phyloP scores from a whole-genome alignment of 2,329 filamentous ascomycete genomes.

The Colletotrichum sp. region DNA sequence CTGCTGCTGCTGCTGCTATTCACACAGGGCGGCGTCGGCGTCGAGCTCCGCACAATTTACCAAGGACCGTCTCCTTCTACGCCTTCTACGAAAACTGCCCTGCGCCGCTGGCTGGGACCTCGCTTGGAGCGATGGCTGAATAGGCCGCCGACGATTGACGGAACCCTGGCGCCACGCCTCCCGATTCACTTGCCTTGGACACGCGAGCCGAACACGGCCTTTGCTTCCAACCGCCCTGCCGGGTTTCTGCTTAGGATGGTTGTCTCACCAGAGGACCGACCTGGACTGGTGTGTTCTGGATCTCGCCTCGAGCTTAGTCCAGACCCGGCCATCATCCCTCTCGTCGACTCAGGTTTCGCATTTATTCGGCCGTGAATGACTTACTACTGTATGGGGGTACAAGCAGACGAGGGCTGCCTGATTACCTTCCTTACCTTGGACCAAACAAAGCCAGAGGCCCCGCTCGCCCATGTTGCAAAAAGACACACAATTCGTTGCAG shows the following conservation, averaged over 20 bases:
- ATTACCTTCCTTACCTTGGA: neutral
- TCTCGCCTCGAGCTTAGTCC: neutral
- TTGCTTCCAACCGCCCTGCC: neutral
- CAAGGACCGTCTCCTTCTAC: neutral
- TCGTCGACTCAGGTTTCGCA: neutral
- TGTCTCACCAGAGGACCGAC: neutral
- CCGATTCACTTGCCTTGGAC: constrained; percentile 9
- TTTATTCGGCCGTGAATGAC: neutral
- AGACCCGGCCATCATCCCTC: neutral
- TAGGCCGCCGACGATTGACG: constrained; percentile 5
- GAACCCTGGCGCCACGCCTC: constrained; percentile 8
- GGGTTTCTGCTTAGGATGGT: constrained; percentile 1
- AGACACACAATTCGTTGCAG: neutral
- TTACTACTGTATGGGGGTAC: neutral
- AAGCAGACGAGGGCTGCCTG: neutral
- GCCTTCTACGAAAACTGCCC: neutral
- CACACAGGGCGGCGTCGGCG: neutral
- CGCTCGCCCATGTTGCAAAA: neutral
- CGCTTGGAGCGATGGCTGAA: constrained; percentile 12
- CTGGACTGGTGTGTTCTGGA: neutral
- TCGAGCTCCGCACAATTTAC: neutral
- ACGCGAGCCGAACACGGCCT: constrained; percentile 13
- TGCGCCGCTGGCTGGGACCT: neutral
- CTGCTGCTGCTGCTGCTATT: neutral
- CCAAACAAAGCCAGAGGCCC: neutral